Conservation (phyloP, 306 rosid genomes). For the Cicer chorassanicum region DNA sequence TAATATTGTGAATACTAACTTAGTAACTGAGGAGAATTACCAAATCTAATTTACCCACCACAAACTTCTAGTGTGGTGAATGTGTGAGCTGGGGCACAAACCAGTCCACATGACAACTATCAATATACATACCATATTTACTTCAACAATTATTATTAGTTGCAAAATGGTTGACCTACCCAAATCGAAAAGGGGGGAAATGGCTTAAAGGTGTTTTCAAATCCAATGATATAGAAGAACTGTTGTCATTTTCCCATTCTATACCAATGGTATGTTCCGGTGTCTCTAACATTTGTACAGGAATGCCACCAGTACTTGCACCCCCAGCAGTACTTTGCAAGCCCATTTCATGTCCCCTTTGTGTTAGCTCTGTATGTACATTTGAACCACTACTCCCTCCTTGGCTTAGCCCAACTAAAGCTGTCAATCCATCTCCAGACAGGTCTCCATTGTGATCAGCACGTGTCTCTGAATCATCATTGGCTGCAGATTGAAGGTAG, state of each 20-base stretch:
- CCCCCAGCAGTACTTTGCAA: slow-evolving; percentile 67
- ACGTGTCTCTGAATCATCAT: slow-evolving; percentile 90
- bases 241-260: slow-evolving; percentile 81
- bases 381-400: slow-evolving; percentile 66
- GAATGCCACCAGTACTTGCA: slow-evolving; percentile 75
- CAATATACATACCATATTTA: slow-evolving; percentile 33
- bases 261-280: slow-evolving; percentile 73
- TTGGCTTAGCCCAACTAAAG: slow-evolving; percentile 91
- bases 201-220: slow-evolving; percentile 93
- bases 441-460: slow-evolving; percentile 78
- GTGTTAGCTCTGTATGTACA: slow-evolving; percentile 70
- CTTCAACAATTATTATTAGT: slow-evolving; percentile 30
- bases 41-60: slow-evolving; percentile 31
- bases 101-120: slow-evolving; percentile 31
- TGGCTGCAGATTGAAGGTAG: slow-evolving; percentile 78
- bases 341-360: slow-evolving; percentile 80
- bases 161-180: slow-evolving; percentile 64
- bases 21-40: slow-evolving; percentile 19
- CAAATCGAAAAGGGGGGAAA: slow-evolving; percentile 98
- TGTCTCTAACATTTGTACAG: slow-evolving; percentile 82
- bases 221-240: slow-evolving; percentile 87
- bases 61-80: slow-evolving; percentile 8
- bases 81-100: slow-evolving; percentile 36
- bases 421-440: slow-evolving; percentile 95
- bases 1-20: slow-evolving; percentile 30